phyloP scores from a whole-genome alignment of 805 yeast genomes.

The Ogataea ganodermae region DNA sequence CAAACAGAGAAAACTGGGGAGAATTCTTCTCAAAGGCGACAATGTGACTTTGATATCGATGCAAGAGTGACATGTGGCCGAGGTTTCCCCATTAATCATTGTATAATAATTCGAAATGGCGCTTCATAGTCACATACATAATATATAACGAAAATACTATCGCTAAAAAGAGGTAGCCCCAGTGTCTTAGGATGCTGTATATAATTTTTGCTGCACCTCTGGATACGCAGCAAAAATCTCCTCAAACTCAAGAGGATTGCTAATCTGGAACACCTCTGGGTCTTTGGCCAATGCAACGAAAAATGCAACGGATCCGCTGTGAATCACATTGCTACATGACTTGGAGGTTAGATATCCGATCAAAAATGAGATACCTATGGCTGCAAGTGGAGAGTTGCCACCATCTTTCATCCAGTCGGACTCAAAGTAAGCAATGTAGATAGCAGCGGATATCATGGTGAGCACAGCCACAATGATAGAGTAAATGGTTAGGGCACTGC shows the following conservation, averaged over 20 bases:
- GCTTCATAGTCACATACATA: neutral
- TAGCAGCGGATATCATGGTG: constrained; percentile 51
- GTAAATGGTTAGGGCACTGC: constrained; percentile 71
- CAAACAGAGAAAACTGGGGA: constrained; percentile 57
- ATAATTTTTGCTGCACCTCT: constrained; percentile 17
- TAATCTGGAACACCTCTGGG: constrained; percentile 76
- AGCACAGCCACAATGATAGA: constrained; percentile 61
- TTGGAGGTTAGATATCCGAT: constrained; percentile 73
- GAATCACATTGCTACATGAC: constrained; percentile 67
- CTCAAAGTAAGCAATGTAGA: constrained; percentile 64
- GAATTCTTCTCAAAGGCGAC: constrained; percentile 88
- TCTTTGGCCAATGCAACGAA: constrained; percentile 83
- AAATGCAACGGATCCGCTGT: constrained; percentile 79
- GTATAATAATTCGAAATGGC: neutral
- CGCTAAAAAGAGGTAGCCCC: neutral
- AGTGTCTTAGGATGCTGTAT: neutral
- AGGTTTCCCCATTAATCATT: neutral
- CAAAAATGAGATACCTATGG: constrained; percentile 42
- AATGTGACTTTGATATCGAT: constrained; percentile 76
- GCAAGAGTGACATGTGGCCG: constrained; percentile 19
- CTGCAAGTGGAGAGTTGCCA: constrained; percentile 13
- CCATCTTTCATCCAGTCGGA: constrained; percentile 57
- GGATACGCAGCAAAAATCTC: constrained; percentile 31
- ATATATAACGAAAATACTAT: neutral
- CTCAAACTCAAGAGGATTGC: constrained; percentile 59